Evolutionary conservation across 192 early-diverging fungal genomes (phyloP), one percentile per base, ranked within the genome.

Genomic region (Gigaspora rosea): DNA sequence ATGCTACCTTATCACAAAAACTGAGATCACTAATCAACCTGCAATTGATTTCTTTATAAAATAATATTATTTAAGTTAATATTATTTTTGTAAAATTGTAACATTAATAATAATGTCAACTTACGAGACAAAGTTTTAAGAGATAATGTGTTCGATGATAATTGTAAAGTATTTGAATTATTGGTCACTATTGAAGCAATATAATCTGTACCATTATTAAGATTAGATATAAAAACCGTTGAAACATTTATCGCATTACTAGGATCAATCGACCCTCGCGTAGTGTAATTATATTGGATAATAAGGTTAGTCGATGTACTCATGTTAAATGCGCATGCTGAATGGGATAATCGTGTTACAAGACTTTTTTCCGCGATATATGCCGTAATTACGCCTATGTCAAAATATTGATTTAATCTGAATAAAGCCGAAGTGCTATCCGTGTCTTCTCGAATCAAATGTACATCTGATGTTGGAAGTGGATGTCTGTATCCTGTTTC

Each of bases 1-100:
- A 90, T 1, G 86, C 86, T 1, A 90, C 87, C 69, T 86, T 79
- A 13, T 84, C 50, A 76, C 88, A 90, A 58, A 88, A 87, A 41
- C 56, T 35, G 18, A 90, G 75, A 35, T 86, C 76, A 66, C 84
- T 84, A 22, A 90, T 80, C 67, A 90, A 50, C 54, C 80, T 73
- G 78, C 88, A 90, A 65, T 83, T 86, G 20, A 78, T 57, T 27
- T 74, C 82, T 82, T 72, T 32, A 27, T 47, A 59, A 48, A 49
- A 56, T 51, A 51, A 35, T 36, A 59, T n/a, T n/a, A n/a, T n/a
- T n/a, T n/a, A 12, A 47, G 2, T 32, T 56, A 71, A 54, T 63
- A 51, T 0, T 32, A n/a, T 49, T 3, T 15, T 12, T 11, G 20
- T 57, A 8, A 48, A 50, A 50, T 33, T 20, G 16, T 36, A 48